A percentile compares a stretch with the other conserved stretches of the same genome.
Evolutionary conservation across 176 grass and related monocot genomes (phyloP).

Genomic region (Oryza officinalis): DNA sequence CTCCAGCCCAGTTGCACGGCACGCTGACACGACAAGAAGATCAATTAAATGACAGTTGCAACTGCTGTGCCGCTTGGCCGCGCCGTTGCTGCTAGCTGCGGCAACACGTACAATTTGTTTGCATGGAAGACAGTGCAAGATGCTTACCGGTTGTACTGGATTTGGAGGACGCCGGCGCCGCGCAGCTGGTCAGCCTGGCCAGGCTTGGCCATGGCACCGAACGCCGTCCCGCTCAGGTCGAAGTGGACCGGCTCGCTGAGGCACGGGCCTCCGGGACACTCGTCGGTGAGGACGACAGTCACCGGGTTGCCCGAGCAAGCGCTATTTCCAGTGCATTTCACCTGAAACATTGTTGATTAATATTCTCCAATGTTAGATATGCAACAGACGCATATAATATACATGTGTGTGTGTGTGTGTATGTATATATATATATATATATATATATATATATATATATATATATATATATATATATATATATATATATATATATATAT

Average conservation of each 20-base stretch:
- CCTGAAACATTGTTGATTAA: slow-evolving; percentile 19
- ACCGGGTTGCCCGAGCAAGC: slow-evolving; percentile 60
- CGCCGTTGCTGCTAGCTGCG: neutral
- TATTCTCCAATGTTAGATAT: neutral
- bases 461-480: too few relatives aligned
- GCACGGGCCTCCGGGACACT: slow-evolving; percentile 51
- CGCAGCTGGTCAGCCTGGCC: slow-evolving; percentile 63
- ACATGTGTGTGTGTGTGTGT: too few relatives aligned
- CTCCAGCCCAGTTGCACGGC: slow-evolving; percentile 56
- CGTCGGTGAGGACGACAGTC: slow-evolving; percentile 61
- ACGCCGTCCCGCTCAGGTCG: slow-evolving; percentile 74
- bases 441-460: too few relatives aligned
- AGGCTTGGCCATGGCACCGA: slow-evolving; percentile 60
- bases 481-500: too few relatives aligned
- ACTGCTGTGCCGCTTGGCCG: neutral
- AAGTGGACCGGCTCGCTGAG: slow-evolving; percentile 52
- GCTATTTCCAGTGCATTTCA: slow-evolving; percentile 48
- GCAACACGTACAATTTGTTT: neutral
- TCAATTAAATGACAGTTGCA: neutral
- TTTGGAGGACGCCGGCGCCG: slow-evolving; percentile 43
- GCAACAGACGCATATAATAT: neutral
- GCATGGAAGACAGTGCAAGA: neutral
- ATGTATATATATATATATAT: too few relatives aligned
- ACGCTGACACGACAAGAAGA: slow-evolving; percentile 16
- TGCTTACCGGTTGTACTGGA: slow-evolving; percentile 53